Conservation (phyloP, 2,329 filamentous ascomycete genomes). For the Nemania sp. region DNA sequence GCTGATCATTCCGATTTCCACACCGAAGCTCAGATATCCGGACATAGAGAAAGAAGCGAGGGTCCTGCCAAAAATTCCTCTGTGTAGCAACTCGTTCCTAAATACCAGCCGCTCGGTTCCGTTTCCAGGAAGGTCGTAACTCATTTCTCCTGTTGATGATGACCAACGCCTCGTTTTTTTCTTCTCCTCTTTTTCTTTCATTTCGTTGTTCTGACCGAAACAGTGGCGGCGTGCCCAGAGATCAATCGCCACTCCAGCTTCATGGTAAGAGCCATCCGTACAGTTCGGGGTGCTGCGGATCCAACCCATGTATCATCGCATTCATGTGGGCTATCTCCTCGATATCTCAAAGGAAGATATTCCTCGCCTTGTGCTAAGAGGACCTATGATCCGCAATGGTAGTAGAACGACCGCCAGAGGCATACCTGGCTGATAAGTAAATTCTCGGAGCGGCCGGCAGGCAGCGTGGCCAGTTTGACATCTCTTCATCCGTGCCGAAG, state of each 20-base stretch:
- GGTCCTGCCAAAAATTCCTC: background rate
- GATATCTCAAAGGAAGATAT: slow-evolving; percentile 11
- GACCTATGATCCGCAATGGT: background rate
- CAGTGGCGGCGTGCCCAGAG: slow-evolving; percentile 18
- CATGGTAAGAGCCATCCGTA: slow-evolving; percentile 9
- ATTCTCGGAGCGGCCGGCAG: background rate
- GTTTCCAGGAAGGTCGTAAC: background rate
- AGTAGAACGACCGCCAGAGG: slow-evolving; percentile 8
- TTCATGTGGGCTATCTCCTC: slow-evolving; percentile 1
- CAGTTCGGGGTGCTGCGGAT: slow-evolving; percentile 6
- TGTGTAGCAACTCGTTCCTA: slow-evolving; percentile 6
- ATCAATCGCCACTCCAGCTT: slow-evolving; percentile 1
- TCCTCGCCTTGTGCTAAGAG: background rate
- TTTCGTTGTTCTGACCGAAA: slow-evolving; percentile 8
- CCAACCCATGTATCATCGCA: slow-evolving; percentile 14
- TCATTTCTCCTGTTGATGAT: slow-evolving; percentile 12
- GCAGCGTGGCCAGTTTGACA: slow-evolving; percentile 1
- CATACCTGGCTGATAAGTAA: background rate
- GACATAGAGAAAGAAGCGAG: slow-evolving; percentile 1
- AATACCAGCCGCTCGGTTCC: slow-evolving; percentile 4
- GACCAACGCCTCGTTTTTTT: slow-evolving; percentile 14
- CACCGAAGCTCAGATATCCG: slow-evolving; percentile 3
- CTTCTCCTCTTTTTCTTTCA: background rate
- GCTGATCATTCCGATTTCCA: slow-evolving; percentile 2
- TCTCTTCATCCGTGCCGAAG: slow-evolving; percentile 9